Base-by-base conservation (phyloP, 2,329 filamentous ascomycete species). In the Penicillium hordei region DNA sequence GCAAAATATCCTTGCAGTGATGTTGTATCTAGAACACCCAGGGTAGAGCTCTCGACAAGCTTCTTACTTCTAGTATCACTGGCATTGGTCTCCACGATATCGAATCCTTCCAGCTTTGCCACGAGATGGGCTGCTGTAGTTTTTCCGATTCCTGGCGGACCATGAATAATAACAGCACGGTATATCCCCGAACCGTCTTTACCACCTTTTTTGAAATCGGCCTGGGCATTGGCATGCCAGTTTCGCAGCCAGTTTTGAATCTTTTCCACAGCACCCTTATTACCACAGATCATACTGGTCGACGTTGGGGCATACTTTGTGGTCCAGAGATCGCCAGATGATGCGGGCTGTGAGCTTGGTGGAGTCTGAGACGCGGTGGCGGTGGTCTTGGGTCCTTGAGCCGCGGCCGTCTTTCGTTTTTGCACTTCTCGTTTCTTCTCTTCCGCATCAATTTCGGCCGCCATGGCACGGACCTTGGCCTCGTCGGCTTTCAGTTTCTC, bases 11-110 rank as follows among this genome's bases (percentile, higher is more conserved):
- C 94, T 56, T 92, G 83, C 13, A 99, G 81, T 23, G 93, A 97
- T 0, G 89, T 97, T 53, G 96, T 97, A 74, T 94, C 92, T 71
- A 99, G 85, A 10, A 96, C 89, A 60, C 96, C 94, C 65, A 86
- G 86, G n/a, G 97, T 82, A 13, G 92, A 91, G 39, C 83, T 84
- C 75, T 99, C 94, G 31, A 99, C 90, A 25, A 99, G 82, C 72
- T 94, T 96, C 78, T 99, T 99, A 79, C 93, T 97, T 72, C 94
- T 85, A 3, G 91, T 89, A 72, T 99, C 94, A 75, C 93, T 97
- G 36, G 94, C 94, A 71, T 99, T 99, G 69, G 87, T 94, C 78
- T 99, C 94, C 13, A 99, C 81, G 43, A 97, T 84, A 73, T 99
- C 94, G 70, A 91, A 97, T 2, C 93, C 93, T 71, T 96, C 93